These are phyloP conservation scores for Zangia roseola DNA, from an alignment of 768 basidiomycete species.

Conservation along the genomic window DNA sequence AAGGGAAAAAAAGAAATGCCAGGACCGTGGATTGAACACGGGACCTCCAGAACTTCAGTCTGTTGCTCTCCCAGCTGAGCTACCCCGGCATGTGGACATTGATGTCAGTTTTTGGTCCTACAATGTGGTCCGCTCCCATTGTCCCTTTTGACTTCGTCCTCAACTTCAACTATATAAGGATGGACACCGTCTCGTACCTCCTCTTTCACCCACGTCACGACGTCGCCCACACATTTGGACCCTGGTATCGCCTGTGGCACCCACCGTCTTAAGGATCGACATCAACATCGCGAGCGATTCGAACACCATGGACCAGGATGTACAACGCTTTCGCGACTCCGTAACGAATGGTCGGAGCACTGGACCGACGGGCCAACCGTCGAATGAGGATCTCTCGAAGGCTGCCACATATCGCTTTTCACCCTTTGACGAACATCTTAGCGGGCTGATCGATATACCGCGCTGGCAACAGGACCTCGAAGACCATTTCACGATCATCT, in stretches of 20 bases:
- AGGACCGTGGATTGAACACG: conserved; percentile 78
- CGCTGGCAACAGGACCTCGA: conserved; percentile 18
- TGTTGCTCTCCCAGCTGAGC: conserved; percentile 77
- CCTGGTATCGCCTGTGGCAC: background rate
- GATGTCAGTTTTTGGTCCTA: background rate
- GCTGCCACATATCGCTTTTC: conserved; percentile 1
- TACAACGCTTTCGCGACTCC: background rate
- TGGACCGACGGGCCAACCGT: background rate
- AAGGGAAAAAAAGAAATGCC: conserved; percentile 41
- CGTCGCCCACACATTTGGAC: background rate
- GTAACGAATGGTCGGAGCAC: background rate
- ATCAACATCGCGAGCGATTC: background rate
- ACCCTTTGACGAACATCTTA: conserved; percentile 10
- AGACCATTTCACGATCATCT: conserved; percentile 11
- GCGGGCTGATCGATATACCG: background rate
- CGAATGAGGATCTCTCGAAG: background rate
- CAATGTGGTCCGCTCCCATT: too few species aligned
- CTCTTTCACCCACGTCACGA: background rate
- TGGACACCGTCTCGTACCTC: too few species aligned
- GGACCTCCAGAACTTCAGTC: conserved; percentile 79
- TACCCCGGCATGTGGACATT: conserved; percentile 52
- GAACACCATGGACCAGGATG: background rate
- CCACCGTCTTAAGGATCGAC: background rate
- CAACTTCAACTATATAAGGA: too few species aligned
- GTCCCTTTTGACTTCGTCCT: too few species aligned